phyloP scores from a whole-genome alignment of 768 basidiomycete species.

The Termitomyces sp. region DNA sequence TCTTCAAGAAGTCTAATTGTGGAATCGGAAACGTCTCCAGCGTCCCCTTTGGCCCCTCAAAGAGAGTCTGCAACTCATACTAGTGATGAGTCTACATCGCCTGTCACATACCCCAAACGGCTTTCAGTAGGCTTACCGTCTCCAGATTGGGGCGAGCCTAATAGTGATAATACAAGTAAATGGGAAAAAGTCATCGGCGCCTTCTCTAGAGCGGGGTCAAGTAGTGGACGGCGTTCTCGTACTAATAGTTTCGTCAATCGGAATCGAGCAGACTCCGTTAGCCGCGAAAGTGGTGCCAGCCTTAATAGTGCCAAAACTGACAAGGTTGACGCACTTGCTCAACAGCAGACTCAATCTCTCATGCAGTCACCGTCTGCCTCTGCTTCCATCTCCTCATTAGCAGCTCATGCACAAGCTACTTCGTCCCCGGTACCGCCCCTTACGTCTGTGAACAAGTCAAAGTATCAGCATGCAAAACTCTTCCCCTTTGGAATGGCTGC shows the following conservation, averaged over 20 bases:
- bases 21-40: conserved; percentile 60
- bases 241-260: conserved; percentile 72
- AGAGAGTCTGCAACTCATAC: conserved; percentile 33
- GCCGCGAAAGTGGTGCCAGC: conserved; percentile 75
- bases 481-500: conserved; percentile 83
- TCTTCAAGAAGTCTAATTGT: conserved; percentile 60
- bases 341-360: conserved; percentile 38
- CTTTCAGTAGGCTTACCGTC: conserved; percentile 65
- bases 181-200: conserved; percentile 76
- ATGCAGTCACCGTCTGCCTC: conserved; percentile 67
- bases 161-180: conserved; percentile 48
- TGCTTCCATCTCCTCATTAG: conserved; percentile 63
- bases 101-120: conserved; percentile 54
- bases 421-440: conserved; percentile 79
- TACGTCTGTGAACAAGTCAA: conserved; percentile 65
- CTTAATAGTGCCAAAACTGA: conserved; percentile 60
- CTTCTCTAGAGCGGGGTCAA: conserved; percentile 62
- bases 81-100: conserved; percentile 48
- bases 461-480: conserved; percentile 76
- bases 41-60: conserved; percentile 40
- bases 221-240: conserved; percentile 70
- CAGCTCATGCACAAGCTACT: conserved; percentile 52
- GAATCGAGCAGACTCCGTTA: conserved; percentile 69
- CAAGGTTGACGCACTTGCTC: conserved; percentile 37
- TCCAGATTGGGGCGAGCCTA: conserved; percentile 49